Evolutionary conservation across 768 basidiomycete genomes (phyloP).

Genomic region (Clavaria fumosa): DNA sequence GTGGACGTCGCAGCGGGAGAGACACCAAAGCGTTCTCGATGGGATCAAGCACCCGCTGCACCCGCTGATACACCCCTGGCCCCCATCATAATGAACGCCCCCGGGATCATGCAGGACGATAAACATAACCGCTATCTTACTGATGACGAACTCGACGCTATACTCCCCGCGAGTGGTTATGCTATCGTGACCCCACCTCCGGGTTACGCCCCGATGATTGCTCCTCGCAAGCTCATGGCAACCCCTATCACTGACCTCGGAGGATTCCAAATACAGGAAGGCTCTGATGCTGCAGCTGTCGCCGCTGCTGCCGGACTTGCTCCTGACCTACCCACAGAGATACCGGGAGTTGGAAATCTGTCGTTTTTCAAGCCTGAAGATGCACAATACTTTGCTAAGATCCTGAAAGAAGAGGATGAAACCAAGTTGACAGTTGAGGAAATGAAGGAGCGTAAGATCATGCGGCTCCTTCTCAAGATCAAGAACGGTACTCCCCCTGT

Average conservation of each 20-base stretch:
- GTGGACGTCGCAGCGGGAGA: constrained; percentile 46
- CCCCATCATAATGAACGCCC: constrained; percentile 80
- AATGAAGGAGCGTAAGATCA: constrained; percentile 99
- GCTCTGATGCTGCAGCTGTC: constrained; percentile 76
- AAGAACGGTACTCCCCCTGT: constrained; percentile 99
- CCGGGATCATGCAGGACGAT: constrained; percentile 80
- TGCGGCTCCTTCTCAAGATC: constrained; percentile 94
- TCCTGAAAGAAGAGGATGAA: constrained; percentile 91
- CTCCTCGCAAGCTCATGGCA: constrained; percentile 47
- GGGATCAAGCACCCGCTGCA: constrained; percentile 86
- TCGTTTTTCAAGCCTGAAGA: constrained; percentile 99
- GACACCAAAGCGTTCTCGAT: constrained; percentile 81
- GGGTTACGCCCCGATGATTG: constrained; percentile 74
- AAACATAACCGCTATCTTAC: constrained; percentile 92
- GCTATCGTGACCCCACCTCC: constrained; percentile 86
- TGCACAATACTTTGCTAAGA: constrained; percentile 94
- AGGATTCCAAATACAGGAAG: constrained; percentile 95
- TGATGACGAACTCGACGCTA: constrained; percentile 88
- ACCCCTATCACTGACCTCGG: constrained; percentile 42
- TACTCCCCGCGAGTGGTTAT: constrained; percentile 80
- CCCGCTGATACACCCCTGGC: constrained; percentile 50
- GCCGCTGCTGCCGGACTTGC: constrained; percentile 87
- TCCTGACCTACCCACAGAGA: constrained; percentile 90
- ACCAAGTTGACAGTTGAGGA: constrained; percentile 86
- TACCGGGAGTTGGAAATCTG: constrained; percentile 91